Percentiles rank a stretch among this genome's conserved stretches.
Evolutionary conservation across 1,284 basidiomycete species (phyloP).

Genomic region (Malassezia pachydermatis): DNA sequence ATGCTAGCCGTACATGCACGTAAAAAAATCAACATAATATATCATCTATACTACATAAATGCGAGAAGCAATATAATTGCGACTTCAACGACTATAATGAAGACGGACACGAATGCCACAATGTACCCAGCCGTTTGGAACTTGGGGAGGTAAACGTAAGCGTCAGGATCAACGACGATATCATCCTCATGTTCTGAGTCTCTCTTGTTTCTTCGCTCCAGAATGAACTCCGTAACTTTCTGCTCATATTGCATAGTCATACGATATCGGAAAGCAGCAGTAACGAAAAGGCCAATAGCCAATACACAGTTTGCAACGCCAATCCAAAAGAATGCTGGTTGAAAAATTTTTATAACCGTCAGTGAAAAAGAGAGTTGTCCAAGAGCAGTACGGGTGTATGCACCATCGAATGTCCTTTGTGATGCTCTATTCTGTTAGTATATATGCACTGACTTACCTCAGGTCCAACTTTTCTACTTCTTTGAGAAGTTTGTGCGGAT

Average conservation of each 20-base stretch:
- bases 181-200: not conserved
- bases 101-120: not conserved
- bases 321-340: constrained; percentile 18
- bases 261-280: constrained; percentile 6
- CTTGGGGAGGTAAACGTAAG: constrained; percentile 5
- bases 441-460: constrained; percentile 3
- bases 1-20: too few species aligned
- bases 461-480: constrained; percentile 8
- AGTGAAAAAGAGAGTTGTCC: constrained; percentile 12
- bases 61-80: constrained; percentile 10
- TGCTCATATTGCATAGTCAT: constrained; percentile 14
- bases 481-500: constrained; percentile 9
- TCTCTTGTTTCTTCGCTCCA: not conserved
- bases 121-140: constrained; percentile 12
- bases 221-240: not conserved
- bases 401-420: constrained; percentile 19
- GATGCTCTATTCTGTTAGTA: constrained; percentile 8
- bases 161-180: not conserved
- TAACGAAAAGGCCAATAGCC: constrained; percentile 11
- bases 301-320: constrained; percentile 13
- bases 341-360: constrained; percentile 9
- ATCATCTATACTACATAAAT: too few species aligned
- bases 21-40: too few species aligned
- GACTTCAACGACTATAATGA: constrained; percentile 3
- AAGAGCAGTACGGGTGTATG: constrained; percentile 14